Conservation (phyloP, 2,329 filamentous ascomycete species). For the Pseudogymnoascus verrucosus region DNA sequence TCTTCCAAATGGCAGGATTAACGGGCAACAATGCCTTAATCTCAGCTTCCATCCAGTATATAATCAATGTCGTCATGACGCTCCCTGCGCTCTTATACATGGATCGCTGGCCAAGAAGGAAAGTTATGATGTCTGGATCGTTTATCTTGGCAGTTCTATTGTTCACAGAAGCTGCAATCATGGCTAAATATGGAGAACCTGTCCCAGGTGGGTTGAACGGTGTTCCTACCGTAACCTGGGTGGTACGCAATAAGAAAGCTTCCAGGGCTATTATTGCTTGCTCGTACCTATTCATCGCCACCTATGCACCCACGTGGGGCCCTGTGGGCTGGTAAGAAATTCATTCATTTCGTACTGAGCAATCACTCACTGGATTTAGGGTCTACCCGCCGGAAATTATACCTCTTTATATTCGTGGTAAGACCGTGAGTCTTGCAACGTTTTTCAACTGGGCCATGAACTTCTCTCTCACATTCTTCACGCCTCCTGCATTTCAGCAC, state of each 20-base stretch:
- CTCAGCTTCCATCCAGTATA: slow-evolving; percentile 19
- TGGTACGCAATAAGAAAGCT: slow-evolving; percentile 40
- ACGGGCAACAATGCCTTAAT: slow-evolving; percentile 30
- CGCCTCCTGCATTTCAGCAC: slow-evolving; percentile 37
- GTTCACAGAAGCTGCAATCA: slow-evolving; percentile 1
- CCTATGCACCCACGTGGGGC: slow-evolving; percentile 51
- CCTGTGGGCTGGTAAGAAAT: slow-evolving; percentile 26
- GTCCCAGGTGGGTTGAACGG: slow-evolving; percentile 1
- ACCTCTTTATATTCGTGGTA: slow-evolving; percentile 58
- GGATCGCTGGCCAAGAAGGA: slow-evolving; percentile 6
- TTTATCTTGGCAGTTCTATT: slow-evolving; percentile 3
- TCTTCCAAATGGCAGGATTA: slow-evolving; percentile 32
- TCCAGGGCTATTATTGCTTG: slow-evolving; percentile 59
- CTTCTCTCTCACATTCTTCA: slow-evolving; percentile 49
- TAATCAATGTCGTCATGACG: slow-evolving; percentile 12
- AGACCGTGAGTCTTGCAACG: slow-evolving; percentile 63
- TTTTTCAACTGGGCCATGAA: slow-evolving; percentile 67
- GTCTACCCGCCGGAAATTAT: slow-evolving; percentile 57
- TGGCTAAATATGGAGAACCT: slow-evolving; percentile 6
- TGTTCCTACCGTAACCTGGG: slow-evolving; percentile 38
- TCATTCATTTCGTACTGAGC: neutral
- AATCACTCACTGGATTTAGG: neutral
- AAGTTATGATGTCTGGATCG: neutral
- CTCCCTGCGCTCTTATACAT: slow-evolving; percentile 9
- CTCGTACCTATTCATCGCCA: slow-evolving; percentile 62